These are phyloP conservation scores for Neurospora sp. DNA, from an alignment of 495 filamentous ascomycete species.

Conservation along the genomic window DNA sequence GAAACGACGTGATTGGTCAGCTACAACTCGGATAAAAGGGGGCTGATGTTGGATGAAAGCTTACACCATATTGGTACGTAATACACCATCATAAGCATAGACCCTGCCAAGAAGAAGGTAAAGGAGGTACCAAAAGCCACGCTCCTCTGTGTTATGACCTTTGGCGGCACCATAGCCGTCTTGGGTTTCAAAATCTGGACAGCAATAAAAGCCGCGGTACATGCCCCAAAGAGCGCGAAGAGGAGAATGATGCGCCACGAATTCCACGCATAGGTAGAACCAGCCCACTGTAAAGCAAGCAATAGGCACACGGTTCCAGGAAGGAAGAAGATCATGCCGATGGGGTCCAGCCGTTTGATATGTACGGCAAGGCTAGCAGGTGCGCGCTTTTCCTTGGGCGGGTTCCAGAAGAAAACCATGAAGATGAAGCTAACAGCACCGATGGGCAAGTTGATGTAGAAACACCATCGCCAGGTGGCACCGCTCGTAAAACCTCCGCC, in stretches of 20 bases:
- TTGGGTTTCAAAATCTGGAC: conserved; percentile 61
- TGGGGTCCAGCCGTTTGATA: conserved; percentile 52
- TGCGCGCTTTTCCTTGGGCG: conserved; percentile 23
- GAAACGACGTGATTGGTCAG: conserved; percentile 38
- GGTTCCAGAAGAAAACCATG: conserved; percentile 38
- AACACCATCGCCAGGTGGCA: conserved; percentile 48
- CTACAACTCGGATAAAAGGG: conserved; percentile 25
- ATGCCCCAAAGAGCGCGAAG: conserved; percentile 53
- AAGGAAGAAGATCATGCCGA: conserved; percentile 62
- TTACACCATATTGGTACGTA: conserved; percentile 70
- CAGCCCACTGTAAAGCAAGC: conserved; percentile 81
- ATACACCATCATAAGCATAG: conserved; percentile 62
- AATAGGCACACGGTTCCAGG: conserved; percentile 62
- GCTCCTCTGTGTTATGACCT: conserved; percentile 62
- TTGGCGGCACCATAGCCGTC: conserved; percentile 65
- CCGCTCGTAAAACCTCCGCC: conserved; percentile 39
- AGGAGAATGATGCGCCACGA: conserved; percentile 58
- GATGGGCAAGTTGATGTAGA: conserved; percentile 56
- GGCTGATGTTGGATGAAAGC: conserved; percentile 11
- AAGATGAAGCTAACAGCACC: conserved; percentile 40
- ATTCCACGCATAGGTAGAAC: conserved; percentile 58
- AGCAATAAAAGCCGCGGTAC: conserved; percentile 49
- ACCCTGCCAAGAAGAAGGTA: conserved; percentile 46
- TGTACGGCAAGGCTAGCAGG: conserved; percentile 30
- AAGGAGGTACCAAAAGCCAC: conserved; percentile 54